Evolutionary conservation across 371 early-diverging fungal species (phyloP), one percentile per base, ranked within the genome.

Genomic region (Rhizopus microsporus): DNA sequence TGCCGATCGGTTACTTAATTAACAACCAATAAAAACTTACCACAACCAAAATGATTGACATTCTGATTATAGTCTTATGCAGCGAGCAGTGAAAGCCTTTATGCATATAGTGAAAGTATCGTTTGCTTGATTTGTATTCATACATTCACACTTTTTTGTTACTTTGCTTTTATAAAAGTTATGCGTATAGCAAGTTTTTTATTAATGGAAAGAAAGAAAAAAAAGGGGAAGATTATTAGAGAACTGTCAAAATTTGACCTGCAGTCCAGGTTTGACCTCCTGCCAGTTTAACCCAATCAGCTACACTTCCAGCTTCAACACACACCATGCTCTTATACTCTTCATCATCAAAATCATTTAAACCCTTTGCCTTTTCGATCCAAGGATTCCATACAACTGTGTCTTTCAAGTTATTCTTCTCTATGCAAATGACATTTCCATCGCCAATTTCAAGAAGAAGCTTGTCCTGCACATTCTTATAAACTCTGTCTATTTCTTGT

Each of bases 331-430:
- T 67, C 38, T 84, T 73, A 65, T 89, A 95, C 70, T 88, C 91
- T 37, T 82, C 85, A 67, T 95, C 87, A 29, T 78, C 93, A 73
- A 96, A 93, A 67, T 98, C 98, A 13, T 82, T 81, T 92, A 96
- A 92, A 23, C 74, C 87, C 48, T 82, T 79, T 9, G 97, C 87
- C 77, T 93, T 94, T 33, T 93, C 94, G 13, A 77, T 75, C 97
- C 97, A 96, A 7, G 96, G 96, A 63, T 98, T 98, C 98, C 98
- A 98, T 34, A 98, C 90, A 47, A 96, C 96, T 60, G 87, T 81
- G 68, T 93, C 92, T 42, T 81, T 83, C 51, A 91, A 78, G 54
- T 82, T 79, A 29, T 58, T 68, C 51, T 88, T 86, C 56, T 78
- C 72, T 52, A 93, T 61, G 9, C 58, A 53, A 29, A 81, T 57